Evolutionary conservation across 2,329 filamentous ascomycete genomes (phyloP).

Genomic region (Aureobasidium sp.): DNA sequence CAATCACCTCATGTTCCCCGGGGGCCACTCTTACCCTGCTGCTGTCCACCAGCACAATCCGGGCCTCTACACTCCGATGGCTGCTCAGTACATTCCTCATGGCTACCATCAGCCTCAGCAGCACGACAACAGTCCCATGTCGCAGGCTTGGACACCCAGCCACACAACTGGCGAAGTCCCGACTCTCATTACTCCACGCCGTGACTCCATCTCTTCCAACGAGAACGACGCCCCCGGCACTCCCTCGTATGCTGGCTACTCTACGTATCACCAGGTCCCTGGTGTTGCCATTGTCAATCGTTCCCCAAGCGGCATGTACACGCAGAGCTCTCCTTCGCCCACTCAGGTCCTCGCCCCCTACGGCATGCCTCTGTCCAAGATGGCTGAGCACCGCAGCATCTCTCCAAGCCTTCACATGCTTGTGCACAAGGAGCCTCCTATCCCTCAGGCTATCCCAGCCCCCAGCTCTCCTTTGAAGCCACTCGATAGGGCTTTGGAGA

Average conservation of each 20-base stretch:
- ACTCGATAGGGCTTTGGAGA: slow-evolving; percentile 88
- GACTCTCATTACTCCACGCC: slow-evolving; percentile 45
- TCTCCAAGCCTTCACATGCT: slow-evolving; percentile 41
- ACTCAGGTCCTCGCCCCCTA: slow-evolving; percentile 41
- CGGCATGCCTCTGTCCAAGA: slow-evolving; percentile 33
- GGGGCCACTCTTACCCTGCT: slow-evolving; percentile 23
- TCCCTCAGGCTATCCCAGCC: slow-evolving; percentile 84
- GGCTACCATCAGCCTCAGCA: slow-evolving; percentile 38
- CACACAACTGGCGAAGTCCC: slow-evolving; percentile 43
- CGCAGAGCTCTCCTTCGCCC: slow-evolving; percentile 44
- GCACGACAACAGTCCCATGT: slow-evolving; percentile 41
- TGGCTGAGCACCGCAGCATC: slow-evolving; percentile 33
- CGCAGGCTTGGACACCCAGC: slow-evolving; percentile 38
- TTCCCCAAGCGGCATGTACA: slow-evolving; percentile 43
- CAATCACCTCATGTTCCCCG: slow-evolving; percentile 29
- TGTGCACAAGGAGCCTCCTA: slow-evolving; percentile 63
- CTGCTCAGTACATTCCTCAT: slow-evolving; percentile 37
- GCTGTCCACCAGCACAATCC: slow-evolving; percentile 27
- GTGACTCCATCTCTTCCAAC: slow-evolving; percentile 46
- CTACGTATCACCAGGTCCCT: slow-evolving; percentile 28
- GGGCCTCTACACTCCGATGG: slow-evolving; percentile 40
- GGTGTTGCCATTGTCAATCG: slow-evolving; percentile 43
- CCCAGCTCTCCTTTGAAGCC: slow-evolving; percentile 81
- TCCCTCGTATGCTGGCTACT: slow-evolving; percentile 39
- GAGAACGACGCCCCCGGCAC: slow-evolving; percentile 47